Base-by-base conservation (phyloP, 2,329 filamentous ascomycete species). In the Rhynchosporium secalis region DNA sequence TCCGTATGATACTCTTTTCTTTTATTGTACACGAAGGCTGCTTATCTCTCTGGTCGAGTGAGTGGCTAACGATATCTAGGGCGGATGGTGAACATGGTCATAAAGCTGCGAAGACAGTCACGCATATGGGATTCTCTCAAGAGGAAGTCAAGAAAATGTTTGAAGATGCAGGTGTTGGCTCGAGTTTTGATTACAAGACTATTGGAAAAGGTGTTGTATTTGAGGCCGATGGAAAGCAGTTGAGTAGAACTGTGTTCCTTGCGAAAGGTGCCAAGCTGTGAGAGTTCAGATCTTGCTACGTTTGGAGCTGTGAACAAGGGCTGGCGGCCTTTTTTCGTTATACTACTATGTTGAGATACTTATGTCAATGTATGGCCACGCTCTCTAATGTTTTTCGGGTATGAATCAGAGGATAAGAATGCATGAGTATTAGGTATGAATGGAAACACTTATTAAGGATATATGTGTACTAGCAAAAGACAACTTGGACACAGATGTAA, bases 51-150 rank as follows among this genome's bases (percentile, higher is more conserved):
- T 36, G 38, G 9, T 49, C 7, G n/a, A 20, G 26, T 28, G 36
- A 26, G 2, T 36, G 10, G 40, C 40, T 40, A 33, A 43, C 6
- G 8, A 55, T 31, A 28, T n/a, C 10, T 15, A 58, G 33, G 28
- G 28, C 38, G 15, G 28, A 36, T 38, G 51, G 29, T 63, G 43
- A 48, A 10, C 31, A 60, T 33, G 46, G 51, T 33, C 46, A 69
- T 51, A 71, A 79, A 6, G 78, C 78, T 60, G 69, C 71, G 3
- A 75, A 80, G 41, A 88, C 86, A 0, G 81, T 92, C 26, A 82
- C 81, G 38, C 86, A 88, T 58, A 80, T 86, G 65, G 88, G 89
- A 0, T 92, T 93, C 74, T 81, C 79, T 1, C 76, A 84, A 71
- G 79, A 81, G 10, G 78, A 83, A 33, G 83, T 91, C 57, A 79